Evolutionary conservation across 495 filamentous ascomycete species (phyloP), one percentile per base, ranked within the genome.

Genomic region (Podospora conica): DNA sequence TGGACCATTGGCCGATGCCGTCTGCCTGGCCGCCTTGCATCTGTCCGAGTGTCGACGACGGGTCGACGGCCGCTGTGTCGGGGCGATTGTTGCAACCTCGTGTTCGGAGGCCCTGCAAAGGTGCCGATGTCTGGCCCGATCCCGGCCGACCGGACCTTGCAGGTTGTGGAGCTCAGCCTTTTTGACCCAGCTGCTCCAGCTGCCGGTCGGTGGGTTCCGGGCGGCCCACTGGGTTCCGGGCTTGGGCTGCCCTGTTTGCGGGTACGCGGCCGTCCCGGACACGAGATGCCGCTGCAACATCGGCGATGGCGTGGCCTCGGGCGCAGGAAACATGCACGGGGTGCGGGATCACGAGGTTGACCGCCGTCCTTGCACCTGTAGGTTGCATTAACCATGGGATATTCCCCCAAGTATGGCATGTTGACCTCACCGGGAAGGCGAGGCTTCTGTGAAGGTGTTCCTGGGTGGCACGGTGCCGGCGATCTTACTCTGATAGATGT

Each of bases 401-500:
- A n/a, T 48, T 48, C 40, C 18, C 18, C 40, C n/a, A n/a, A n/a
- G n/a, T 31, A 3, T 31, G 11, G 29, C 10, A 11, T 9, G 33
- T 40, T 40, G 33, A 3, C 18, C 33, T 29, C 28, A n/a, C n/a
- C n/a, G n/a, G n/a, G n/a, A n/a, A n/a, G n/a, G n/a, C n/a, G n/a
- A n/a, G n/a, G n/a, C n/a, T n/a, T n/a, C n/a, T n/a, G n/a, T n/a
- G n/a, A n/a, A n/a, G n/a, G n/a, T n/a, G n/a, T 63, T 63, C 12
- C 27, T 57, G 40, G 23, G 21, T 28, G 63, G 9, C 54, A 58
- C 21, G 55, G 55, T 24, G 63, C 53, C 63, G 63, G 28, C 63
- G 63, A 58, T 64, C 63, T 64, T 58, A 64, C 63, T 33, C 27
- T 48, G 63, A 4, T 23, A 15, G 22, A 25, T 21, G 12, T 3